Conservation (phyloP, 306 rosid genomes). For the Rosa chinensis region DNA sequence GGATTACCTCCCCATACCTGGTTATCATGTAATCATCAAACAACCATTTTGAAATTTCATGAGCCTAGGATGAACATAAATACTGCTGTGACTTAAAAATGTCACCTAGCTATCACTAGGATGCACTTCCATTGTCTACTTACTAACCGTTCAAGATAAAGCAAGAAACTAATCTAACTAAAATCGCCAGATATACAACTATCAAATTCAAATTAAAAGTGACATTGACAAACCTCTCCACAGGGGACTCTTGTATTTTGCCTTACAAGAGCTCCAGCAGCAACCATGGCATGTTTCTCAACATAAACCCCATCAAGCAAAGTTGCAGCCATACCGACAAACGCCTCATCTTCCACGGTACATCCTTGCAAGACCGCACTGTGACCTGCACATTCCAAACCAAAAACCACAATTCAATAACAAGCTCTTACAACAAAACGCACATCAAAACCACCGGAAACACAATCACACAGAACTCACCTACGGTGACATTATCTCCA, state of each 20-base stretch:
- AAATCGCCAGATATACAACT: not conserved
- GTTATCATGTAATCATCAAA: not conserved
- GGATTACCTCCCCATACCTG: constrained; percentile 99
- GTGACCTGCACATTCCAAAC: constrained; percentile 56
- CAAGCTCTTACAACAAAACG: constrained; percentile 23
- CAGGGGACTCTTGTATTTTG: constrained; percentile 89
- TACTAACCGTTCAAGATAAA: not conserved
- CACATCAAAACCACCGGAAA: constrained; percentile 7
- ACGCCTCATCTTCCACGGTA: constrained; percentile 94
- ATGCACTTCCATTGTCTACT: not conserved
- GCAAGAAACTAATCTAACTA: not conserved
- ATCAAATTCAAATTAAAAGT: not conserved
- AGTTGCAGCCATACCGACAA: constrained; percentile 94
- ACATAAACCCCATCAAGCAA: constrained; percentile 88
- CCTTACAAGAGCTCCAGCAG: constrained; percentile 94
- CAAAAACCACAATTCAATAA: constrained; percentile 9
- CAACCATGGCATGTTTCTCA: constrained; percentile 94
- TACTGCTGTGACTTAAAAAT: not conserved
- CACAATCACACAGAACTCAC: constrained; percentile 51
- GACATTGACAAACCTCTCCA: constrained; percentile 59
- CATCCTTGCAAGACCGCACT: constrained; percentile 93
- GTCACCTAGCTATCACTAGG: not conserved
- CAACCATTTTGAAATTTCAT: not conserved
- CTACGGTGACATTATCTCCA: constrained; percentile 93
- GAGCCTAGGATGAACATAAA: constrained; percentile 2